Evolutionary conservation across 805 yeast species (phyloP).

Genomic region (Barnettozyma botsteinii): DNA sequence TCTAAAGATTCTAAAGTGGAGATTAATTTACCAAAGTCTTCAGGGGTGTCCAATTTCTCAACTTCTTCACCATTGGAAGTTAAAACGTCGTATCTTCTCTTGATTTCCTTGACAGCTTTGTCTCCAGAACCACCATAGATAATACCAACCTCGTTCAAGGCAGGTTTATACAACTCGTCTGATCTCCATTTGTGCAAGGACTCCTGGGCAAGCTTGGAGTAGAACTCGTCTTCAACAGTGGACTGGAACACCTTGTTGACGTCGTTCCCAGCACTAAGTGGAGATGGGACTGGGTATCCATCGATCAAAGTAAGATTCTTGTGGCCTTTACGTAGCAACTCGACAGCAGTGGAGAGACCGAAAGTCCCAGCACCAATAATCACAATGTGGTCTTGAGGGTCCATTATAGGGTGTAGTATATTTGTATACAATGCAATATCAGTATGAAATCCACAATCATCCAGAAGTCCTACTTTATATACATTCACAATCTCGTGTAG

Average conservation of each 20-base stretch:
- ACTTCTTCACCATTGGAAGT: slow-evolving; percentile 6
- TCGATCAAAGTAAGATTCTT: slow-evolving; percentile 28
- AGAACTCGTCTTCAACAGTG: slow-evolving; percentile 18
- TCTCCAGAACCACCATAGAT: slow-evolving; percentile 20
- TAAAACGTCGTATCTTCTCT: slow-evolving; percentile 5
- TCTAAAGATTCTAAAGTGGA: background rate
- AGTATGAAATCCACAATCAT: no score
- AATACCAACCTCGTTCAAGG: slow-evolving; percentile 33
- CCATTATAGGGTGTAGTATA: no score
- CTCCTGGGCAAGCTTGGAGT: slow-evolving; percentile 28
- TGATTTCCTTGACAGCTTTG: slow-evolving; percentile 4
- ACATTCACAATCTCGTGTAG: background rate
- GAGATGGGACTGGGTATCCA: slow-evolving; percentile 32
- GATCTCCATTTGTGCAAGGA: slow-evolving; percentile 30
- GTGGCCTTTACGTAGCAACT: slow-evolving; percentile 30
- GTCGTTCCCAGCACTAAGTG: slow-evolving; percentile 36
- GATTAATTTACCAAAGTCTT: slow-evolving; percentile 7
- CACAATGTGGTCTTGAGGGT: slow-evolving; percentile 23
- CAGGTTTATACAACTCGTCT: slow-evolving; percentile 27
- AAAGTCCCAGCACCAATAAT: slow-evolving; percentile 41
- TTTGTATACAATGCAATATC: no score
- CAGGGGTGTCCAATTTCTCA: slow-evolving; percentile 7
- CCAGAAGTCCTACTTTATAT: background rate
- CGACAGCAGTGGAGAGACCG: slow-evolving; percentile 38
- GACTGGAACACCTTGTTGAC: slow-evolving; percentile 35